Evolutionary conservation across 371 early-diverging fungal genomes (phyloP).

Genomic region (Capillidium heterosporum): DNA sequence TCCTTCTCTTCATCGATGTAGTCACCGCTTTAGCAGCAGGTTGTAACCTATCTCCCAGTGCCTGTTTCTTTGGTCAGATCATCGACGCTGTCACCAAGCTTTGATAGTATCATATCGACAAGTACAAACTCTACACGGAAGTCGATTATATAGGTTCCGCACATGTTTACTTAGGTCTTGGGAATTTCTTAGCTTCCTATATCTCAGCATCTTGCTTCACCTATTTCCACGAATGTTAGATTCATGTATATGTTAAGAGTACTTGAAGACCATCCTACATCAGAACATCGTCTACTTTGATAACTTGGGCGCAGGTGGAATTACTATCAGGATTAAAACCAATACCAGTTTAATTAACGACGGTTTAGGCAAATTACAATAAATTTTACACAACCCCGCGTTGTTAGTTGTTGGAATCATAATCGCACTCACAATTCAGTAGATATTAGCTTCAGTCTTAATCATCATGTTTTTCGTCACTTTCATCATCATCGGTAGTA

Average conservation of each 20-base stretch:
- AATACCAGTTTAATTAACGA: constrained; percentile 38
- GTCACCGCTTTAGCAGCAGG: constrained; percentile 17
- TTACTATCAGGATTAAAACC: constrained; percentile 54
- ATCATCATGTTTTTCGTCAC: constrained; percentile 26
- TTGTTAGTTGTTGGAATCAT: constrained; percentile 9
- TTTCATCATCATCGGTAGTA: constrained; percentile 24
- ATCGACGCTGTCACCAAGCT: constrained; percentile 8
- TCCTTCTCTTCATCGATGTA: constrained; percentile 15
- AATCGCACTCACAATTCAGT: constrained; percentile 36
- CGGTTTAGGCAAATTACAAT: constrained; percentile 14
- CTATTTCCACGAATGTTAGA: constrained; percentile 31
- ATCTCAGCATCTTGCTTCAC: constrained; percentile 21
- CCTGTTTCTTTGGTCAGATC: constrained; percentile 14
- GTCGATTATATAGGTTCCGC: constrained; percentile 10
- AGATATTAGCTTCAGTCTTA: constrained; percentile 46
- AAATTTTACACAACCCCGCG: constrained; percentile 7
- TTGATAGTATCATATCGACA: background rate
- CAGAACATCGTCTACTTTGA: constrained; percentile 65
- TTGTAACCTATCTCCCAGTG: constrained; percentile 14
- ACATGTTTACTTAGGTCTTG: constrained; percentile 43
- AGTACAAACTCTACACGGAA: background rate
- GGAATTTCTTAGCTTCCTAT: constrained; percentile 23
- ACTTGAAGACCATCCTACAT: constrained; percentile 28
- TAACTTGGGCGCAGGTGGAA: constrained; percentile 50
- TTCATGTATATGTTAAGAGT: constrained; percentile 28